Evolutionary conservation across 2,329 filamentous ascomycete species (phyloP).

Genomic region (Neopestalotiopsis sp.): DNA sequence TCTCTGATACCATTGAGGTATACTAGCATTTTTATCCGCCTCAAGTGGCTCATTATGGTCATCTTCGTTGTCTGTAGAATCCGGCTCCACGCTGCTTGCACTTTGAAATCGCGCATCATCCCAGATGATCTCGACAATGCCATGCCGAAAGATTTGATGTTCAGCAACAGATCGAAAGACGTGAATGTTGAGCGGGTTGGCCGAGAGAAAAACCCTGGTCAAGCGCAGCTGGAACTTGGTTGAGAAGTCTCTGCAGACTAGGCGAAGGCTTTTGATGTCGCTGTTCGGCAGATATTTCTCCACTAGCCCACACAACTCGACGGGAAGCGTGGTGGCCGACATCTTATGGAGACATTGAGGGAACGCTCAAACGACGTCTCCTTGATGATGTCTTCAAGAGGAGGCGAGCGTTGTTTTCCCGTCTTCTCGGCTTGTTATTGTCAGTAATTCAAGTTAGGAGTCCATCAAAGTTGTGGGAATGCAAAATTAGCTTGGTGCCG

Average conservation of each 20-base stretch:
- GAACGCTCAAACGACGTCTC: too few species aligned
- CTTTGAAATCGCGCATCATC: conserved; percentile 35
- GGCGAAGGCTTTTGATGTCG: conserved; percentile 35
- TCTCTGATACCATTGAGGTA: neutral
- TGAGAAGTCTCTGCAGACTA: conserved; percentile 28
- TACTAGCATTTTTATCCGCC: neutral
- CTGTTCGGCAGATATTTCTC: conserved; percentile 27
- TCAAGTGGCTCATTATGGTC: neutral
- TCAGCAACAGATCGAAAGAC: conserved; percentile 42
- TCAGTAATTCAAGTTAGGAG: too few species aligned
- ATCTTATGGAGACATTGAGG: neutral
- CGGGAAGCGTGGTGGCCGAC: neutral
- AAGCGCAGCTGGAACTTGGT: conserved; percentile 30
- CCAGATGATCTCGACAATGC: conserved; percentile 46
- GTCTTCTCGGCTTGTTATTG: too few species aligned
- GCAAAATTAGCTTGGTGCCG: too few species aligned
- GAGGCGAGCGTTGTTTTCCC: too few species aligned
- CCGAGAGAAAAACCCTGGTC: conserved; percentile 45
- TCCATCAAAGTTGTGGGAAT: too few species aligned
- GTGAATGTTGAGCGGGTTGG: conserved; percentile 43
- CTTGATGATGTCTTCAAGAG: too few species aligned
- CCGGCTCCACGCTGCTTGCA: neutral
- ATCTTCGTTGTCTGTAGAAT: neutral
- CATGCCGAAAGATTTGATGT: conserved; percentile 37
- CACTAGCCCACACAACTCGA: neutral